These are phyloP conservation scores for Stagonosporopsis cucurbitacearum DNA, from an alignment of 2,329 filamentous ascomycete species.

Conservation along the genomic window DNA sequence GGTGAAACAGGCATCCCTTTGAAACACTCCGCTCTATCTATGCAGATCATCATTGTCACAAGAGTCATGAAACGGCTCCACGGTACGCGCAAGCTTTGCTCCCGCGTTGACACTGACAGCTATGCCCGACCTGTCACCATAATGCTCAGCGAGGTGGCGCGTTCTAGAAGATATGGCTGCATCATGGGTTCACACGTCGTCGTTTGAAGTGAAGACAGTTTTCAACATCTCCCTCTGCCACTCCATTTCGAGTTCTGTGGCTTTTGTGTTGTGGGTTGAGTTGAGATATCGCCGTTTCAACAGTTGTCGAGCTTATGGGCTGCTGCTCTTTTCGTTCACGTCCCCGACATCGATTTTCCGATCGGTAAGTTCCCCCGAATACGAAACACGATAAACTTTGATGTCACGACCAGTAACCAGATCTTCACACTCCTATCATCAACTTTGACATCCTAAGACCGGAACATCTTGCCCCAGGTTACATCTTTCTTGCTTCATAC, in stretches of 20 bases:
- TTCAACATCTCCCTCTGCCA: neutral
- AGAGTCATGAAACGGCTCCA: conserved; percentile 17
- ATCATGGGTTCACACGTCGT: conserved; percentile 1
- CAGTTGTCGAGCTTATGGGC: conserved; percentile 7
- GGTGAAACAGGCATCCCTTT: neutral
- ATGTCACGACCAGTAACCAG: conserved; percentile 13
- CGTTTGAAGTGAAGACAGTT: conserved; percentile 6
- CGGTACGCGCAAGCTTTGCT: conserved; percentile 20
- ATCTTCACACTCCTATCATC: conserved; percentile 15
- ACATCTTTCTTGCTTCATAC: conserved; percentile 15
- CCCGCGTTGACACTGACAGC: conserved; percentile 3
- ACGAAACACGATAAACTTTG: neutral
- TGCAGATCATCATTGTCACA: conserved; percentile 12
- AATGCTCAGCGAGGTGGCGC: conserved; percentile 5
- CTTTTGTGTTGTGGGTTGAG: neutral
- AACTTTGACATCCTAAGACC: conserved; percentile 14
- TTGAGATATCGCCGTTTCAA: conserved; percentile 11
- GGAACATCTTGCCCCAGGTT: conserved; percentile 10
- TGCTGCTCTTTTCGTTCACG: conserved; percentile 4
- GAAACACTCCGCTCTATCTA: conserved; percentile 7
- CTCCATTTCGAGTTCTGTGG: neutral
- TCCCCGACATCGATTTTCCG: conserved; percentile 12
- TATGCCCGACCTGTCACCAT: conserved; percentile 2
- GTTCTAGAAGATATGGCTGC: conserved; percentile 12
- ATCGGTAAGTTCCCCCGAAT: conserved; percentile 6